Evolutionary conservation across 345 rosid genomes (phyloP).

Genomic region (Eucalyptus decipiens): DNA sequence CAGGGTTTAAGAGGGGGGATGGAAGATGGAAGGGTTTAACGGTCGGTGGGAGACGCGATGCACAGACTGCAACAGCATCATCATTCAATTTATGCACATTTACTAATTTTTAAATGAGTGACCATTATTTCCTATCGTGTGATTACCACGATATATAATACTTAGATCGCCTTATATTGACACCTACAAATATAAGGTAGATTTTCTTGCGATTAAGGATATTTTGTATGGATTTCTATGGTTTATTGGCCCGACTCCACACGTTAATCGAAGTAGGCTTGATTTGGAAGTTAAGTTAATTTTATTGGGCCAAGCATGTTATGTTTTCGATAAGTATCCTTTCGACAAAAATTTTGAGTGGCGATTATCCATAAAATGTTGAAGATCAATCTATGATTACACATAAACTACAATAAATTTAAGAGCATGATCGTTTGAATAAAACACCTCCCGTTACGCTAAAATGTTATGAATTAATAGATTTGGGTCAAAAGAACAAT

Average conservation of each 20-base stretch:
- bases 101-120: no score
- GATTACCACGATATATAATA: background rate
- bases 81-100: background rate
- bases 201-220: background rate
- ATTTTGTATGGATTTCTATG: background rate
- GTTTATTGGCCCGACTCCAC: background rate
- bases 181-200: background rate
- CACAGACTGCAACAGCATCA: background rate
- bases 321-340: background rate
- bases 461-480: background rate
- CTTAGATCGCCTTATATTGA: background rate
- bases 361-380: background rate
- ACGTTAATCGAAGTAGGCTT: background rate
- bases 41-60: background rate
- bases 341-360: background rate
- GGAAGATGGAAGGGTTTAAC: background rate
- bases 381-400: background rate
- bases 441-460: rapidly evolving
- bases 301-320: background rate
- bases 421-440: background rate
- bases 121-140: no score
- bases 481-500: background rate
- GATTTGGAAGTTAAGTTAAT: background rate
- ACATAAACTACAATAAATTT: background rate
- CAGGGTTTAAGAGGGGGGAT: background rate